Evolutionary conservation across 2,329 filamentous ascomycete genomes (phyloP).

Genomic region (Aspergillus amoenus): DNA sequence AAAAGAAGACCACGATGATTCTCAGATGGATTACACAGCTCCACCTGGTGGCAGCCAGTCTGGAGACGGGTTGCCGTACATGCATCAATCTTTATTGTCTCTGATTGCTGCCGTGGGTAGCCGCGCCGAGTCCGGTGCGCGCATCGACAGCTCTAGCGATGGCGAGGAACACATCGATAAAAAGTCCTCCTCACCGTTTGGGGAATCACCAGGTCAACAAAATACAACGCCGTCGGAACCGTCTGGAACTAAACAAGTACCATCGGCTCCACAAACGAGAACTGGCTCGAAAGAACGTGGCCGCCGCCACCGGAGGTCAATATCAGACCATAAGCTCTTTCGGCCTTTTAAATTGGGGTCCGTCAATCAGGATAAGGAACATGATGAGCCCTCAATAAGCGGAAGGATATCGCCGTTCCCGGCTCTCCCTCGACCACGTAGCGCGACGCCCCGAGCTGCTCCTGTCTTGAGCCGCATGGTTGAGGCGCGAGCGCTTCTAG

Average conservation of each 20-base stretch:
- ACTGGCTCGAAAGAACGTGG: slow-evolving; percentile 33
- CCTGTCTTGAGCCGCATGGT: slow-evolving; percentile 78
- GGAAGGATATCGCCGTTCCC: slow-evolving; percentile 19
- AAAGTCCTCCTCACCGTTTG: slow-evolving; percentile 17
- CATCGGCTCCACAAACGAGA: slow-evolving; percentile 1
- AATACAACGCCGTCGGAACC: slow-evolving; percentile 2
- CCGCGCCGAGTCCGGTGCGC: slow-evolving; percentile 74
- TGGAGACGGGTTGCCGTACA: slow-evolving; percentile 57
- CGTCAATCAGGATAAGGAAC: slow-evolving; percentile 20
- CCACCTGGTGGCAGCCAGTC: slow-evolving; percentile 43
- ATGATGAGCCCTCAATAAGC: slow-evolving; percentile 20
- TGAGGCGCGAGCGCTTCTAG: slow-evolving; percentile 66
- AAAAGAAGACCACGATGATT: slow-evolving; percentile 60
- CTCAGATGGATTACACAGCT: slow-evolving; percentile 60
- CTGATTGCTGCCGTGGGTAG: slow-evolving; percentile 87
- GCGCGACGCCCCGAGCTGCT: slow-evolving; percentile 53
- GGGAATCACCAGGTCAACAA: slow-evolving; percentile 9
- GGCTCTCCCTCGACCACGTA: slow-evolving; percentile 28
- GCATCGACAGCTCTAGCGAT: slow-evolving; percentile 81
- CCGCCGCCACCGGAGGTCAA: slow-evolving; percentile 56
- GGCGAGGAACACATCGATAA: slow-evolving; percentile 60
- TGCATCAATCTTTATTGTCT: slow-evolving; percentile 94
- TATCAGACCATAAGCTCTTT: slow-evolving; percentile 60
- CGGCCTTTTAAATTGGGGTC: slow-evolving; percentile 62
- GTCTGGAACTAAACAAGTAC: neutral